Evolutionary conservation across 192 early-diverging fungal genomes (phyloP), one percentile per base, ranked within the genome.

Genomic region (Thamnidium elegans): DNA sequence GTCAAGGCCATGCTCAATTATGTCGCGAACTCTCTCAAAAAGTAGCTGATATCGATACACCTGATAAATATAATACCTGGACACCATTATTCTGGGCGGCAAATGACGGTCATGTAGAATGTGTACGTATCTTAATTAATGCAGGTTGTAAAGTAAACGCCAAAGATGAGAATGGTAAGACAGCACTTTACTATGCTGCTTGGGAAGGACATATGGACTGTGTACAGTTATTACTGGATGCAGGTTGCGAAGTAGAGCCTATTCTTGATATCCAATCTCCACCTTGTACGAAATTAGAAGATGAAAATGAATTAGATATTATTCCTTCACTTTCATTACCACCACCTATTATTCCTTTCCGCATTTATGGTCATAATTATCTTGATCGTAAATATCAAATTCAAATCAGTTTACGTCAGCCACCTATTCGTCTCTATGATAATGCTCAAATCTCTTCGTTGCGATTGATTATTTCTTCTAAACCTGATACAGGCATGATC

Each of bases 311-410:
- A 66, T 67, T 99, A 64, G 94, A 96, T 50, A 87, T 79, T 31
- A 90, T 99, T 48, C 97, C 97, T 8, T 92, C 94, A 9, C 81
- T 99, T 7, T 92, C 90, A 7, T 69, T 99, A 31, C 97, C 97
- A 8, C 97, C 97, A 15, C 97, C 97, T 9, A 94, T 99, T 34
- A 94, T 99, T 60, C 97, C 97, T 3, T 92, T 99, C 82, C 83
- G 95, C 19, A 94, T 96, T 51, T 99, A 99, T 71, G 97, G 97
- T 5, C 97, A 99, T 81, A 94, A 93, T 62, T 99, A 94, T 71
- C 74, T 99, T 26, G 94, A 96, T 63, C 89, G 91, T 67, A 92
- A 92, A 62, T 88, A 83, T 50, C 89, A 93, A 64, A 78, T 99
- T 36, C 92, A 94, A 69, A 76, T 99, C 53, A 82, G 84, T 32